phyloP scores from a whole-genome alignment of 345 rosid species.

The Corymbia maculata region DNA sequence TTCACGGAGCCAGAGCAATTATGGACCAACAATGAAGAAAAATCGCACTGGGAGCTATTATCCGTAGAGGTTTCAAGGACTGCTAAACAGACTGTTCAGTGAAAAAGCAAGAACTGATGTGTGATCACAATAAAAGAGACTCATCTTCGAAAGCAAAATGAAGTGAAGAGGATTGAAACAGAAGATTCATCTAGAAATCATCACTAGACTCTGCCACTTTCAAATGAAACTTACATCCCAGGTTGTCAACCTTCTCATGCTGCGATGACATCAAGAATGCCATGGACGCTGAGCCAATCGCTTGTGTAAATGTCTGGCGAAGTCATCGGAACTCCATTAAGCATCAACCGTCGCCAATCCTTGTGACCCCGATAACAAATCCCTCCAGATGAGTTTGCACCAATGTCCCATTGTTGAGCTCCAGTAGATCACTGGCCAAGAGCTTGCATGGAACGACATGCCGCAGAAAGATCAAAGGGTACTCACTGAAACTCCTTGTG shows the following conservation, averaged over 20 bases:
- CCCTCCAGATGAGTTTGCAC: conserved; percentile 13
- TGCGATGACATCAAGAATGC: not conserved
- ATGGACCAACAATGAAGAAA: not conserved
- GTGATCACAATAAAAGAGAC: not conserved
- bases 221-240: not conserved
- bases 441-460: conserved; percentile 23
- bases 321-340: conserved; percentile 12
- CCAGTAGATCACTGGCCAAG: conserved; percentile 13
- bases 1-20: not conserved
- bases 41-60: not conserved
- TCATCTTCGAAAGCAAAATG: not conserved
- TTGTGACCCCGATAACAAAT: conserved; percentile 13
- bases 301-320: conserved; percentile 14
- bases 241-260: not conserved
- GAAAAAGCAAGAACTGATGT: not conserved
- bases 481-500: conserved; percentile 5
- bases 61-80: not conserved
- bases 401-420: not conserved
- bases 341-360: conserved; percentile 6
- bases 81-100: not conserved
- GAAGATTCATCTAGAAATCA: not conserved
- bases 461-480: conserved; percentile 12
- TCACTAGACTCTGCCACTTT: not conserved
- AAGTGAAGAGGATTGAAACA: not conserved
- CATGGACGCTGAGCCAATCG: conserved; percentile 30